A percentile compares a stretch with the other conserved stretches of the same genome.
Evolutionary conservation across 208 protist genomes (phyloP).

Genomic region (Acanthamoeba culbertsoni): DNA sequence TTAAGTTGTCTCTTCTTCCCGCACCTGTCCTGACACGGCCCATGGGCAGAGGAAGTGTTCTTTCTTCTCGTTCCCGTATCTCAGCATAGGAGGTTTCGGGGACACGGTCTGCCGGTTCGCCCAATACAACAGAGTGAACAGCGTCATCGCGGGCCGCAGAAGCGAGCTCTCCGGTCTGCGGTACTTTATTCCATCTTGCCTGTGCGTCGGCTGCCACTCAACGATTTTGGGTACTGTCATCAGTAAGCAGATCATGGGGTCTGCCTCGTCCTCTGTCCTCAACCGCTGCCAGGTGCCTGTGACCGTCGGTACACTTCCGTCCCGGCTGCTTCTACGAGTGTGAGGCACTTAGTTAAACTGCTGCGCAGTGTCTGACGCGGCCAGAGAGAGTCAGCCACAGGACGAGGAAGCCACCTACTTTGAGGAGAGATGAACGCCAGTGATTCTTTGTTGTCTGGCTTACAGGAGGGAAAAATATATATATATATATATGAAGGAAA

Average conservation of each 20-base stretch:
- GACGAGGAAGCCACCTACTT: neutral
- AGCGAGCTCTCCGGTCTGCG: neutral
- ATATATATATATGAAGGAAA: neutral
- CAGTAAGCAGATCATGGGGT: neutral
- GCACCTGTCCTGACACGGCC: neutral
- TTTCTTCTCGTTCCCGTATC: constrained; percentile 14
- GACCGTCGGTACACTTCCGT: neutral
- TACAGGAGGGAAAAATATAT: neutral
- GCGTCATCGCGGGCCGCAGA: neutral
- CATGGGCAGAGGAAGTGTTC: neutral
- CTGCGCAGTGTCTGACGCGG: neutral
- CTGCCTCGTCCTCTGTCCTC: neutral
- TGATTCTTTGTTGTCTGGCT: too few species aligned
- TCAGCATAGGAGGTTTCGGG: neutral
- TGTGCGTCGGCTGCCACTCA: too few species aligned
- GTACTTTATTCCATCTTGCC: neutral
- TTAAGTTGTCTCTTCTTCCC: neutral
- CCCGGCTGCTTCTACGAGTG: neutral
- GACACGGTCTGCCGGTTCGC: neutral
- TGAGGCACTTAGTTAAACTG: neutral
- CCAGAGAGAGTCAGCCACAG: too few species aligned
- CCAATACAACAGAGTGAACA: neutral
- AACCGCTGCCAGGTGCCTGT: constrained; percentile 26
- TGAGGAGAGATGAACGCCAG: neutral
- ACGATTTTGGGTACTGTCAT: neutral